Evolutionary conservation across 1,139 yeast genomes (phyloP).

Genomic region (Candida frijolesensis): DNA sequence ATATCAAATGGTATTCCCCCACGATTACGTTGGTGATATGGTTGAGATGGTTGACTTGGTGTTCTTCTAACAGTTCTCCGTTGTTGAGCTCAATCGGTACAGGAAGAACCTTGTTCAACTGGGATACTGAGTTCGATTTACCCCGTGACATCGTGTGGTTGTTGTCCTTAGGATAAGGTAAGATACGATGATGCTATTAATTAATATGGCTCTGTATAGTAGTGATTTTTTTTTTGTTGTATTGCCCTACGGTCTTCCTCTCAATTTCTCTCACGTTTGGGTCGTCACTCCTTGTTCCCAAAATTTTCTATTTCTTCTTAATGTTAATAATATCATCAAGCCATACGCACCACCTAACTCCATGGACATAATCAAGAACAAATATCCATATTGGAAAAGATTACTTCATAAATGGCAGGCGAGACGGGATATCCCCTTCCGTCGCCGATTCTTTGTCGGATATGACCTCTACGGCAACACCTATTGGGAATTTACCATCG

Average conservation of each 20-base stretch:
- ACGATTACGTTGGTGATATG: conserved; percentile 43
- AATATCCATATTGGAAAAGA: conserved; percentile 45
- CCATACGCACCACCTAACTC: not conserved
- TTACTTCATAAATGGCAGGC: conserved; percentile 62
- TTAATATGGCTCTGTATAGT: no score
- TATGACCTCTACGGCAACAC: conserved; percentile 82
- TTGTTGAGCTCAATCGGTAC: conserved; percentile 37
- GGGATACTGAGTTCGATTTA: conserved; percentile 23
- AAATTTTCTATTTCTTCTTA: not conserved
- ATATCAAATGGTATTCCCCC: conserved; percentile 40
- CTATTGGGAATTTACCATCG: conserved; percentile 75
- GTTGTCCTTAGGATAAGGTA: no score
- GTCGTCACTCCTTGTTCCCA: not conserved
- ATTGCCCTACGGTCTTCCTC: not conserved
- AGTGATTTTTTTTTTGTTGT: no score
- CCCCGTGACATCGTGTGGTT: conserved; percentile 8
- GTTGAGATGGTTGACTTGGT: conserved; percentile 16
- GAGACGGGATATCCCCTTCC: conserved; percentile 64
- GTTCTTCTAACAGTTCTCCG: conserved; percentile 22
- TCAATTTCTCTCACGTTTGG: no score
- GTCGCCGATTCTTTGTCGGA: conserved; percentile 60
- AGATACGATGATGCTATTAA: no score
- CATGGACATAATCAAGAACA: conserved; percentile 41
- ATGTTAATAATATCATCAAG: not conserved
- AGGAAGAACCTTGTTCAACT: conserved; percentile 38